Conservation (phyloP, 345 rosid species). For the Bruguiera parviflora region DNA sequence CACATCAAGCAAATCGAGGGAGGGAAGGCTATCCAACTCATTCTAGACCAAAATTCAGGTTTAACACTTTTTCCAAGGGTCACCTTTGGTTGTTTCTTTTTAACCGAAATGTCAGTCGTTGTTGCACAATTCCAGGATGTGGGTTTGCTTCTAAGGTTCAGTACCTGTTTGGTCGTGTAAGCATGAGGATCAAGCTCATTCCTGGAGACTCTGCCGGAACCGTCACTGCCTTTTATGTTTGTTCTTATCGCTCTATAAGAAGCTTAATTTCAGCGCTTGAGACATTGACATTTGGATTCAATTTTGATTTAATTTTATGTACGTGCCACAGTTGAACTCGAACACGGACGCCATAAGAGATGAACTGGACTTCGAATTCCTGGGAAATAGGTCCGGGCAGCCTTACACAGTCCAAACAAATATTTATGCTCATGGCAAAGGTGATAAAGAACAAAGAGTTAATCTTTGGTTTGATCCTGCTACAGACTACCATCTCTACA, state of each 20-base stretch:
- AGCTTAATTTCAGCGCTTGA: neutral
- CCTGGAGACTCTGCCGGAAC: slow-evolving; percentile 98
- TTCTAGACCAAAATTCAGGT: slow-evolving; percentile 84
- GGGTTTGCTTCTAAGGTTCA: slow-evolving; percentile 81
- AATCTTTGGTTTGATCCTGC: slow-evolving; percentile 97
- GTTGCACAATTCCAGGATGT: slow-evolving; percentile 47
- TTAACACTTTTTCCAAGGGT: neutral
- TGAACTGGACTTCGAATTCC: slow-evolving; percentile 87
- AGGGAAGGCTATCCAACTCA: slow-evolving; percentile 75
- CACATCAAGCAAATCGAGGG: slow-evolving; percentile 66
- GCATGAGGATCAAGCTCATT: slow-evolving; percentile 92
- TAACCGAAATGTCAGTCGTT: too few species aligned
- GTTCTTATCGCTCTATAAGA: neutral
- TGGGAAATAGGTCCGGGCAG: slow-evolving; percentile 84
- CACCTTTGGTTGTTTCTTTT: too few species aligned
- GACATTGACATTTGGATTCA: neutral
- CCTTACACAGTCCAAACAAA: slow-evolving; percentile 95
- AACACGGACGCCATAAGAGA: slow-evolving; percentile 62
- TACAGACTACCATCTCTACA: slow-evolving; percentile 66
- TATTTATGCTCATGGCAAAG: slow-evolving; percentile 85
- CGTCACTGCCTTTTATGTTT: slow-evolving; percentile 90
- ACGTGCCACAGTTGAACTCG: slow-evolving; percentile 61
- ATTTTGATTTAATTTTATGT: neutral
- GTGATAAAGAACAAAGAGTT: slow-evolving; percentile 81
- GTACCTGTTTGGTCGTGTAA: slow-evolving; percentile 76